These are phyloP conservation scores for Verticillium dahliae DNA, from an alignment of 2,329 filamentous ascomycete genomes.

Conservation along the genomic window DNA sequence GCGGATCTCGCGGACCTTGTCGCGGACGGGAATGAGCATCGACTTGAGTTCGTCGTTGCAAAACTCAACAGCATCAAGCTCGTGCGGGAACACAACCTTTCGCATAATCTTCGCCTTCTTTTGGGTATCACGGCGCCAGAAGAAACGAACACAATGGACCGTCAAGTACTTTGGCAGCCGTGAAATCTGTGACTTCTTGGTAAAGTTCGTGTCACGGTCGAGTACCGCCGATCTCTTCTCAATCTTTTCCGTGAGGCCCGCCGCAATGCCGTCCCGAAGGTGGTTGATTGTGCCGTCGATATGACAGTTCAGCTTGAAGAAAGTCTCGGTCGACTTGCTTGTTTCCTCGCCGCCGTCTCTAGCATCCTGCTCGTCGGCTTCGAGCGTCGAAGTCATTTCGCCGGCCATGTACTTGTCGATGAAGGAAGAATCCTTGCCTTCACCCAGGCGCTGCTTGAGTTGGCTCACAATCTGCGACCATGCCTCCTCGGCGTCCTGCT, in stretches of 20 bases:
- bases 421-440: constrained; percentile 57
- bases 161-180: constrained; percentile 91
- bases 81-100: constrained; percentile 92
- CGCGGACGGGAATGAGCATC: constrained; percentile 81
- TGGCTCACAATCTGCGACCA: constrained; percentile 93
- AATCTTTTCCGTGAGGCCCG: constrained; percentile 77
- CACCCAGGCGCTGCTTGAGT: constrained; percentile 65
- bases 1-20: constrained; percentile 89
- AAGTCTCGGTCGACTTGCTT: constrained; percentile 62
- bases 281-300: constrained; percentile 86
- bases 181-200: constrained; percentile 83
- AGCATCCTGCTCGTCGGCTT: constrained; percentile 77
- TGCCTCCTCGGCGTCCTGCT: constrained; percentile 97
- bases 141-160: constrained; percentile 96
- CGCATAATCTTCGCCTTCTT: constrained; percentile 99
- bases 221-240: constrained; percentile 81
- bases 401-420: constrained; percentile 89
- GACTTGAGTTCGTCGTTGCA: constrained; percentile 85
- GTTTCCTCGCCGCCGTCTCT: constrained; percentile 68
- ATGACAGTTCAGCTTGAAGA: constrained; percentile 93
- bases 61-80: constrained; percentile 90
- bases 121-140: constrained; percentile 90
- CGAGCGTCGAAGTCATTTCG: constrained; percentile 68
- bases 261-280: constrained; percentile 78
- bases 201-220: constrained; percentile 75